Evolutionary conservation across 441 rosid species (phyloP), one percentile per base, ranked within the genome.

Genomic region (Syzygium malaccense): DNA sequence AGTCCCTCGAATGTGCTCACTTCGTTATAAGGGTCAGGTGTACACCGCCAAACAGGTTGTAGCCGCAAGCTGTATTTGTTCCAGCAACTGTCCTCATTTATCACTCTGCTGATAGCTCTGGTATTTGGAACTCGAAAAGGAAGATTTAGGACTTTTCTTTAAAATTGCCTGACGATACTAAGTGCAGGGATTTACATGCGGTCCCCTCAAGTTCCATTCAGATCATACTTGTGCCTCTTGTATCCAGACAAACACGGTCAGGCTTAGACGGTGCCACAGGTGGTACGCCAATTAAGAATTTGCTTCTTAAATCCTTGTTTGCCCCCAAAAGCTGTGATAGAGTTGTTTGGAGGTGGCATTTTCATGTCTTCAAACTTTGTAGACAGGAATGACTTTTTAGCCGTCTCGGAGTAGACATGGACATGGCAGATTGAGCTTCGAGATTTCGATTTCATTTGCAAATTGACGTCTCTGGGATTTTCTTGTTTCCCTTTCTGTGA

Each of bases 361-460:
- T 30, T n/a, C 32, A 8, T 64, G 19, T 64, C 33, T 64, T 64
- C 56, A 0, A 7, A n/a, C 15, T 32, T 64, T 2, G 37, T 3
- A n/a, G 37, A 0, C 20, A 18, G 25, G 4, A 64, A 64, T 64
- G 75, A 30, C 41, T 1, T 7, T 15, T 30, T 0, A 64, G 12
- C 41, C 1, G 12, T 8, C 41, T 64, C 41, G 17, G 41, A 64
- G 17, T 64, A 64, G 41, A 75, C 83, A 23, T 2, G n/a, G 18
- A 41, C 26, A 23, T 12, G 18, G 23, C 18, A 37, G 1, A 12
- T 4, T 13, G 83, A 0, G 11, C 5, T 41, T 41, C 2, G 18
- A 41, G 18, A 41, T 11, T 75, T 75, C 2, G 18, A 41, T 45
- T 75, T 75, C 18, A 48, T 41, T 75, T 23, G 18, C 18, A 6